Percentiles rank a stretch among this genome's conserved stretches.
These are phyloP conservation scores for Cyclostephanos tholiformis DNA, from an alignment of 108 stramenopile genomes.

Conservation along the genomic window DNA sequence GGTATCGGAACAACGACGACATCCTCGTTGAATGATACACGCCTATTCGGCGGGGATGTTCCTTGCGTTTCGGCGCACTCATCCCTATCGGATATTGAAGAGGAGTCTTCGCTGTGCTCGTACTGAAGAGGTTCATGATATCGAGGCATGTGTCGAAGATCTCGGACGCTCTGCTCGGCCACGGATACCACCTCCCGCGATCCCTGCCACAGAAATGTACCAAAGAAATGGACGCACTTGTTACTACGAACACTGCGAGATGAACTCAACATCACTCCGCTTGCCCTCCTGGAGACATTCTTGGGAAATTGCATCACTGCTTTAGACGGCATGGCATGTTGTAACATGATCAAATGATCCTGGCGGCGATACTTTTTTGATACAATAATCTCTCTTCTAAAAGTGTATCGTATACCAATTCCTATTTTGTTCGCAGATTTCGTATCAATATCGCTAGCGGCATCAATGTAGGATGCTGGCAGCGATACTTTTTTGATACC, in stretches of 20 bases:
- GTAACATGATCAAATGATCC: no score
- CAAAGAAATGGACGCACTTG: neutral
- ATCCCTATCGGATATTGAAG: neutral
- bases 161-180: neutral
- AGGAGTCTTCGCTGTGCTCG: neutral
- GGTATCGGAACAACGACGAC: constrained; percentile 80
- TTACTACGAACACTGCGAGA: neutral
- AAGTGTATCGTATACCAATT: no score
- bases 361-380: no score
- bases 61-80: neutral
- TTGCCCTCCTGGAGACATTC: no score
- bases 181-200: neutral
- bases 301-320: no score
- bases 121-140: neutral
- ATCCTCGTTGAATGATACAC: constrained; percentile 34
- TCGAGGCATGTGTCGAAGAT: neutral
- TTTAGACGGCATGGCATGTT: no score
- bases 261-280: no score
- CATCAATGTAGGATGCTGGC: no score
- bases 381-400: no score
- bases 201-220: neutral
- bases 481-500: no score
- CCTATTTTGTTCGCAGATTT: no score
- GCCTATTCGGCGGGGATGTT: neutral
- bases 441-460: no score